These are phyloP conservation scores for Phallus indusiatus DNA, from an alignment of 768 basidiomycete species.

Conservation along the genomic window DNA sequence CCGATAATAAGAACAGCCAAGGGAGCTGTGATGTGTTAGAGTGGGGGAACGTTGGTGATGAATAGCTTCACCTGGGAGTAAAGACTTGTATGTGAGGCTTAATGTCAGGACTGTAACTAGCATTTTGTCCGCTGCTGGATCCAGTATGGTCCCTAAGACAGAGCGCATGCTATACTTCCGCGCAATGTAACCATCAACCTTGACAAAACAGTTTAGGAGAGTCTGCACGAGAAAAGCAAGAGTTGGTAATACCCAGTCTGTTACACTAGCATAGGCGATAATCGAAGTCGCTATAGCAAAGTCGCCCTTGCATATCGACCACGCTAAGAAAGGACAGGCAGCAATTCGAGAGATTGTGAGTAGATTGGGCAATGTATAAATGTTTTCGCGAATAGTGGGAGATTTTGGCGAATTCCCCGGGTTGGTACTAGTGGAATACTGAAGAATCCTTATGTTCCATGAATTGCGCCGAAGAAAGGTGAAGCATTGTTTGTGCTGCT, in stretches of 20 bases:
- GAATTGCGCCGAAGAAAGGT: no score
- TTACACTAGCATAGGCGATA: slow-evolving; percentile 85
- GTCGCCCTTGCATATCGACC: slow-evolving; percentile 75
- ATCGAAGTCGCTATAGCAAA: slow-evolving; percentile 74
- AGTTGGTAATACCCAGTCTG: slow-evolving; percentile 58
- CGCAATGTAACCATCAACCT: slow-evolving; percentile 91
- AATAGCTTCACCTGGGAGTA: slow-evolving; percentile 63
- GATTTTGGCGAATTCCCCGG: not conserved
- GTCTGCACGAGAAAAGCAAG: not conserved
- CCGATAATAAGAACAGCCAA: slow-evolving; percentile 82
- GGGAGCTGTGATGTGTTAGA: slow-evolving; percentile 44
- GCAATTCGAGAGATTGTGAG: slow-evolving; percentile 81
- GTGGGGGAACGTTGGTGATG: not conserved
- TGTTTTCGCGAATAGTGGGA: slow-evolving; percentile 56
- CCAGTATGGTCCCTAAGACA: slow-evolving; percentile 91
- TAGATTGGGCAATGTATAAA: slow-evolving; percentile 90
- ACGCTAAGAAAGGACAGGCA: slow-evolving; percentile 88
- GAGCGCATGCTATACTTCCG: slow-evolving; percentile 77
- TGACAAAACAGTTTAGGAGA: slow-evolving; percentile 11
- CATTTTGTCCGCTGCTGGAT: slow-evolving; percentile 94
- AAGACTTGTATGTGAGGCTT: slow-evolving; percentile 71
- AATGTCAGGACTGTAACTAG: slow-evolving; percentile 91
- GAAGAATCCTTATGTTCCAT: no score
- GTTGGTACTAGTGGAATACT: no score
- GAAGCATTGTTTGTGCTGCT: no score